Evolutionary conservation across 371 early-diverging fungal species (phyloP).

Genomic region (Mortierella sp.): DNA sequence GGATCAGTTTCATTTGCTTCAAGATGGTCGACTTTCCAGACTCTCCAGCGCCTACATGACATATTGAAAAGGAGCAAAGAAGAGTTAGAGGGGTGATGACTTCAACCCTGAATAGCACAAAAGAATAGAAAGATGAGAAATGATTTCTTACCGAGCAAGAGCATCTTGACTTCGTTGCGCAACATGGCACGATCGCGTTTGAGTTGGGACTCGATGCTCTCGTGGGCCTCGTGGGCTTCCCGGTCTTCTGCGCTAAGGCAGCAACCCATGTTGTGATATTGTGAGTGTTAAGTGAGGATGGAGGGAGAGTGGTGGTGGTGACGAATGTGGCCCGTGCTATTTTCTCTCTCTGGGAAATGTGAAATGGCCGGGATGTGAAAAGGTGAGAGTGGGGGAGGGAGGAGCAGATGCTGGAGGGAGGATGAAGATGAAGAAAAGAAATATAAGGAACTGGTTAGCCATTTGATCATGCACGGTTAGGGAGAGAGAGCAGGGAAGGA

Average conservation of each 20-base stretch:
- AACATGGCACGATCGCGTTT: slow-evolving; percentile 81
- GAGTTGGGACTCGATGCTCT: slow-evolving; percentile 71
- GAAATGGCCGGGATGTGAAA: neutral
- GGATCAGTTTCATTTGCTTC: slow-evolving; percentile 98
- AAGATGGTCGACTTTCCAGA: slow-evolving; percentile 97
- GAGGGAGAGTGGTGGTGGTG: neutral
- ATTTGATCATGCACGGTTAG: neutral
- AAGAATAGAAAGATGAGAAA: neutral
- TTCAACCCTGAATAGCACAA: neutral
- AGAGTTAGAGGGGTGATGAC: neutral
- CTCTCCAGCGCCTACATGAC: slow-evolving; percentile 92
- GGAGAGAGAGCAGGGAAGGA: neutral
- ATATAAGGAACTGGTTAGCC: slow-evolving; percentile 10
- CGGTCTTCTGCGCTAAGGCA: slow-evolving; percentile 87
- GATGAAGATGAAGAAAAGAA: neutral
- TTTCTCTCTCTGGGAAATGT: neutral
- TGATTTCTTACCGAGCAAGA: slow-evolving; percentile 83
- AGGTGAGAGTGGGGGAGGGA: neutral
- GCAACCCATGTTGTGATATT: slow-evolving; percentile 85
- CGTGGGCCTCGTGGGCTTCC: slow-evolving; percentile 58
- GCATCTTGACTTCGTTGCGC: slow-evolving; percentile 95
- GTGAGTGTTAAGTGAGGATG: neutral
- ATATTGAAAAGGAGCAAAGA: neutral
- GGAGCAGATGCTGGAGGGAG: neutral
- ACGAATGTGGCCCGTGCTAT: neutral